Evolutionary conservation across 805 yeast species (phyloP), one percentile per base, ranked within the genome.

Genomic region (Starmerella vaccinii): DNA sequence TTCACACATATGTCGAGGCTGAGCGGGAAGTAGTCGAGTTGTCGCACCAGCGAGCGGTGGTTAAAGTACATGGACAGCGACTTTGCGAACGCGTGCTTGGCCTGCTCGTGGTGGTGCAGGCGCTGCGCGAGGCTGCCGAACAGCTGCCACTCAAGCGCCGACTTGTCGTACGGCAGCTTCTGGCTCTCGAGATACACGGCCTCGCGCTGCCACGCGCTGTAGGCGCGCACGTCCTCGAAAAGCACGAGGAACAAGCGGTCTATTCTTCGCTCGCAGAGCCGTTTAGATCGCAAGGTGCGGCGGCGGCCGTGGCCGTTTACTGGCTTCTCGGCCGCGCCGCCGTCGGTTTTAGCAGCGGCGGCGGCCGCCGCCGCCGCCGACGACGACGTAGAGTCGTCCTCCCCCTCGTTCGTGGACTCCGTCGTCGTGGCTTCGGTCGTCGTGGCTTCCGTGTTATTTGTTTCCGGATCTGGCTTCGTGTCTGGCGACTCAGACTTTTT

Each of bases 191-290:
- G 82, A 66, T 90, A 95, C 55, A 88, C 77, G 58, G 76, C 76
- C 64, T 92, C 96, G 0, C 95, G 88, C 64, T 88, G 89, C 92
- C 95, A 90, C 74, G 86, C 76, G 1, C 96, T 87, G 64, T 84
- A 90, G 0, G 85, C 72, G 24, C 76, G 65, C 49, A 74, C 65
- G 58, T 82, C 88, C 53, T 83, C 89, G 61, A 80, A 84, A 27
- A 85, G 66, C 1, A 80, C 72, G 66, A 82, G 68, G 62, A 85
- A 82, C 46, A 85, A 67, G 59, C 81, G 81, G 56, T 85, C 95
- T 27, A 86, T 69, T 89, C 95, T 84, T 49, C 78, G 70, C 61
- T 82, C 90, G 63, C 94, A 84, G 32, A 78, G 67, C 33, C 84
- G 71, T 56, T 81, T 81, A 47, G 66, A 64, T 27, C 67, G 64